These are phyloP conservation scores for Citrus maxima DNA, from an alignment of 345 rosid species.

Conservation along the genomic window DNA sequence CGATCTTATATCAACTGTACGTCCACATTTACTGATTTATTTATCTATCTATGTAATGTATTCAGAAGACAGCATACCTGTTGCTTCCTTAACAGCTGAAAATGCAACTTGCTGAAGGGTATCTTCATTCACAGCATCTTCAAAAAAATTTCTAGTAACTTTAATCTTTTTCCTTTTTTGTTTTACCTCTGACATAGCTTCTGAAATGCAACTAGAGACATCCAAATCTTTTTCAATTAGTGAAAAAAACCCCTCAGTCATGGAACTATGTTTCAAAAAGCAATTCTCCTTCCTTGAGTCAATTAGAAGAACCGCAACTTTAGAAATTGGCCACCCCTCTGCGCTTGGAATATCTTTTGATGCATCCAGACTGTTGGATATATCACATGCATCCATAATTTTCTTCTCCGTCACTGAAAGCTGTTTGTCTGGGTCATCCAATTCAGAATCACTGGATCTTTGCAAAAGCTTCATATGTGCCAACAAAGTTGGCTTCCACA, in stretches of 20 bases:
- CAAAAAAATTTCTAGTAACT: conserved; percentile 20
- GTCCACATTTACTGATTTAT: background rate
- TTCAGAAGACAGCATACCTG: conserved; percentile 29
- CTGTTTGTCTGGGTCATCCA: conserved; percentile 37
- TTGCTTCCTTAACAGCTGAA: conserved; percentile 55
- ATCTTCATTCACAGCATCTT: conserved; percentile 34
- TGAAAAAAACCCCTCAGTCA: conserved; percentile 73
- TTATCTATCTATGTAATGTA: background rate
- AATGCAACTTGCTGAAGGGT: conserved; percentile 49
- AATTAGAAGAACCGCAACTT: conserved; percentile 56
- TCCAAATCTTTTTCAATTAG: conserved; percentile 57
- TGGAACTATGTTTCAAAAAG: conserved; percentile 40
- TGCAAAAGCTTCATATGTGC: conserved; percentile 45
- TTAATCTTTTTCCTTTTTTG: conserved; percentile 34
- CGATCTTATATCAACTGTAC: background rate
- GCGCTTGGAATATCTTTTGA: conserved; percentile 33
- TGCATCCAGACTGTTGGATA: conserved; percentile 47
- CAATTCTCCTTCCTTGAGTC: conserved; percentile 54
- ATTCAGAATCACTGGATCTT: conserved; percentile 30
- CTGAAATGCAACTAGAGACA: conserved; percentile 18
- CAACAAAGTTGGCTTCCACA: conserved; percentile 48
- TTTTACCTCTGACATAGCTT: conserved; percentile 12
- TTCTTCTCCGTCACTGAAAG: conserved; percentile 49
- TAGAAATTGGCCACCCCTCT: conserved; percentile 56
- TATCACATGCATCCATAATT: conserved; percentile 65